phyloP scores from a whole-genome alignment of 306 rosid genomes.

The Hippophae gyantsensis region DNA sequence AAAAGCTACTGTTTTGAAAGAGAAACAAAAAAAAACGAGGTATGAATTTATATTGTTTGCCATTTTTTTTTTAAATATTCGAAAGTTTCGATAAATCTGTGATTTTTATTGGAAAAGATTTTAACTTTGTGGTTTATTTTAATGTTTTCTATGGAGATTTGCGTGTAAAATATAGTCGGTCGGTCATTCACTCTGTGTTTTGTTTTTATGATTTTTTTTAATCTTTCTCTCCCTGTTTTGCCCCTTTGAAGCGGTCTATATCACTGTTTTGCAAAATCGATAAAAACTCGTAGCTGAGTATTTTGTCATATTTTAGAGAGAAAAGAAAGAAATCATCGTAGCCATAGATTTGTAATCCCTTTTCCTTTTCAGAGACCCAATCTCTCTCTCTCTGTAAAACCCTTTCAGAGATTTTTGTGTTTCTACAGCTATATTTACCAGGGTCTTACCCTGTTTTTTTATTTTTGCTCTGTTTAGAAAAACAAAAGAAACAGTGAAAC shows the following conservation, averaged over 20 bases:
- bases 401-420: not conserved
- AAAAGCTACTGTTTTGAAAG: no score
- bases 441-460: not conserved
- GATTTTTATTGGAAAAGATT: not conserved
- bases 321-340: conserved; percentile 18
- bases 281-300: conserved; percentile 11
- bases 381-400: conserved; percentile 6
- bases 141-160: conserved; percentile 41
- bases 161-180: conserved; percentile 24
- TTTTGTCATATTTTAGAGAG: conserved; percentile 7
- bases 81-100: not conserved
- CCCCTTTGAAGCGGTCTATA: conserved; percentile 3
- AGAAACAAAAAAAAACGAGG: not conserved
- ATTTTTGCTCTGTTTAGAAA: not conserved
- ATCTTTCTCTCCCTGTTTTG: not conserved
- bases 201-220: not conserved
- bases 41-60: no score
- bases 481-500: not conserved
- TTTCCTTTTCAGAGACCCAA: not conserved
- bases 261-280: conserved; percentile 22
- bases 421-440: not conserved
- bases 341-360: conserved; percentile 46
- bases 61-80: not conserved
- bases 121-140: not conserved
- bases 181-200: not conserved